Percentiles rank a stretch among this genome's conserved stretches.
Conservation (phyloP, 805 yeast genomes). For the Metschnikowia matae region DNA sequence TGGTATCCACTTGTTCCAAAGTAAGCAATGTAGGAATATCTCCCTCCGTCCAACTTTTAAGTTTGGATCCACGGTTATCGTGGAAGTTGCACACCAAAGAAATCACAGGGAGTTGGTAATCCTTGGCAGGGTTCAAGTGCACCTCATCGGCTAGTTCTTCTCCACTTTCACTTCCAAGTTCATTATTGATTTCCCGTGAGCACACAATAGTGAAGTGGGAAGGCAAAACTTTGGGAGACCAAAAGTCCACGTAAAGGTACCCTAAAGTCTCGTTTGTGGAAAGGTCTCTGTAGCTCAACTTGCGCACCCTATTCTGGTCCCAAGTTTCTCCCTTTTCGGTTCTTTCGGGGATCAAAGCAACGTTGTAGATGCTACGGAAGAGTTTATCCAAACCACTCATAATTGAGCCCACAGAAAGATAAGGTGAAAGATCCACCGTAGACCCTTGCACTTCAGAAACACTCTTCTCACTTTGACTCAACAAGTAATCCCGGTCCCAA, state of each 20-base stretch:
- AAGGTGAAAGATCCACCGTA: slow-evolving; percentile 52
- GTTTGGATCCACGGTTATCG: slow-evolving; percentile 9
- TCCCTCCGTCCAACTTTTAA: slow-evolving; percentile 25
- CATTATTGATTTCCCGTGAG: slow-evolving; percentile 66
- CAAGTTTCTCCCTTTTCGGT: slow-evolving; percentile 76
- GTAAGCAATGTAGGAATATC: slow-evolving; percentile 53
- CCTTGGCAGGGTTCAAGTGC: slow-evolving; percentile 41
- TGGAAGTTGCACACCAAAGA: slow-evolving; percentile 81
- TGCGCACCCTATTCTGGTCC: slow-evolving; percentile 74
- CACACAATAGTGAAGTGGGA: slow-evolving; percentile 96
- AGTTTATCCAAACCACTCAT: slow-evolving; percentile 76
- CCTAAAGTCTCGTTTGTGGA: slow-evolving; percentile 61
- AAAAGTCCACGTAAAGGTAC: slow-evolving; percentile 80
- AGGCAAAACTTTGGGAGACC: slow-evolving; percentile 76
- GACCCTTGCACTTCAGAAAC: slow-evolving; percentile 24
- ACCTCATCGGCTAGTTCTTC: slow-evolving; percentile 23
- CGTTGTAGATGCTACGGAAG: slow-evolving; percentile 70
- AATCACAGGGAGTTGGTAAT: slow-evolving; percentile 82
- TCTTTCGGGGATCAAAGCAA: slow-evolving; percentile 63
- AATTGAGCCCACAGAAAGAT: slow-evolving; percentile 81
- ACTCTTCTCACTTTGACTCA: slow-evolving; percentile 18
- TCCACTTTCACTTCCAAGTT: slow-evolving; percentile 27
- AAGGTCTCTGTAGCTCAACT: slow-evolving; percentile 64
- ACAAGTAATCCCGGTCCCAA: slow-evolving; percentile 84
- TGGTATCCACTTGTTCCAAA: slow-evolving; percentile 81